These are phyloP conservation scores for Aspergillus thermomutatus DNA, from an alignment of 2,329 filamentous ascomycete genomes.

Conservation along the genomic window DNA sequence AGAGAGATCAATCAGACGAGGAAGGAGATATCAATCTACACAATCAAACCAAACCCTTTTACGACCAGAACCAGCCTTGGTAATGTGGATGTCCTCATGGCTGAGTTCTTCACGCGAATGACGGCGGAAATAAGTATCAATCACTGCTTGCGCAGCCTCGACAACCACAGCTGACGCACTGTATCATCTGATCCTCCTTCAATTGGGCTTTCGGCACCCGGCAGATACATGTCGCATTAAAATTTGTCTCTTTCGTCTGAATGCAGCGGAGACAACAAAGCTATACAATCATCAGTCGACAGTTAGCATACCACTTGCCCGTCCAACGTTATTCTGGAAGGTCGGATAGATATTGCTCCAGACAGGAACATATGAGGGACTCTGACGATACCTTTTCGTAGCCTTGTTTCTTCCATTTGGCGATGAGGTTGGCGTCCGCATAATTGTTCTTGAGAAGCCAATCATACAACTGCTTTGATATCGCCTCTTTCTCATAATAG, in stretches of 20 bases:
- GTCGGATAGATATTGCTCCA: neutral
- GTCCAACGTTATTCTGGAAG: neutral
- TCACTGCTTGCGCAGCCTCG: slow-evolving; percentile 85
- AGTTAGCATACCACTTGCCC: neutral
- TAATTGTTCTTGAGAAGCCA: slow-evolving; percentile 97
- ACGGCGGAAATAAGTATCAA: slow-evolving; percentile 36
- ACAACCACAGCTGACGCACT: slow-evolving; percentile 95
- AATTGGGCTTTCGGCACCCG: slow-evolving; percentile 85
- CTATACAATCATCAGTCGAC: slow-evolving; percentile 41
- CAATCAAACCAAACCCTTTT: slow-evolving; percentile 2
- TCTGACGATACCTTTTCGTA: slow-evolving; percentile 78
- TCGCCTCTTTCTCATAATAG: slow-evolving; percentile 97
- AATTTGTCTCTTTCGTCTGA: slow-evolving; percentile 99
- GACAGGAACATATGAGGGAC: slow-evolving; percentile 19
- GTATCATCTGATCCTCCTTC: slow-evolving; percentile 84
- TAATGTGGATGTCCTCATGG: neutral
- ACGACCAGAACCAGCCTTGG: neutral
- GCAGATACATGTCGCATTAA: slow-evolving; percentile 95
- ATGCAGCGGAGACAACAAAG: slow-evolving; percentile 94
- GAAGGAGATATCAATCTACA: neutral
- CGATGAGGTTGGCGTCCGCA: slow-evolving; percentile 90
- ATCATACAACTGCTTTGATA: slow-evolving; percentile 87
- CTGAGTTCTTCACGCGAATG: neutral
- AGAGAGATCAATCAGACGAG: neutral
- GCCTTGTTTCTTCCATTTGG: slow-evolving; percentile 99